phyloP scores from a whole-genome alignment of 2,329 filamentous ascomycete genomes.

The Colletotrichum caudatum region DNA sequence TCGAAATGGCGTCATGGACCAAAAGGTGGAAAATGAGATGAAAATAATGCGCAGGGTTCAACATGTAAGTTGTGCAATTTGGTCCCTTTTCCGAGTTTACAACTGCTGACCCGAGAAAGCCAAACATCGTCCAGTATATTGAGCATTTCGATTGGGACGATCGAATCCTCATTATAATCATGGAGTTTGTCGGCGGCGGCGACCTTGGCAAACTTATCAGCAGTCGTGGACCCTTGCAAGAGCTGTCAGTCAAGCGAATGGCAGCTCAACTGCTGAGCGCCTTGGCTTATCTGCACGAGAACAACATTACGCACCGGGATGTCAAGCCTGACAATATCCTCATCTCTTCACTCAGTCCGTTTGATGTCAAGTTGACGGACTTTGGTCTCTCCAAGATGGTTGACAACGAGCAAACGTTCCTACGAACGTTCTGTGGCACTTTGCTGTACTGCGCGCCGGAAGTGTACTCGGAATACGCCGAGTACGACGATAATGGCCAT shows the following conservation, averaged over 20 bases:
- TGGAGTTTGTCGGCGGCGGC: constrained; percentile 89
- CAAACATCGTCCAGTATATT: constrained; percentile 91
- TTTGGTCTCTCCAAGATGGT: constrained; percentile 97
- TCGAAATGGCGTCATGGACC: constrained; percentile 89
- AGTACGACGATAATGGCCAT: constrained; percentile 78
- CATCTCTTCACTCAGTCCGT: constrained; percentile 77
- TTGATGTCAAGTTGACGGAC: constrained; percentile 91
- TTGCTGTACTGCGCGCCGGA: constrained; percentile 96
- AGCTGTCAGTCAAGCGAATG: constrained; percentile 77
- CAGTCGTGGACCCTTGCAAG: constrained; percentile 71
- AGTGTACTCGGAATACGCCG: constrained; percentile 82
- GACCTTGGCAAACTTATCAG: constrained; percentile 83
- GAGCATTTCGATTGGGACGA: constrained; percentile 87
- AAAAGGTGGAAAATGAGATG: constrained; percentile 97
- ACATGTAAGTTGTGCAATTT: constrained; percentile 71
- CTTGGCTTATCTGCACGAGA: constrained; percentile 85
- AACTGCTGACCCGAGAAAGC: constrained; percentile 56
- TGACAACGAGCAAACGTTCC: constrained; percentile 88
- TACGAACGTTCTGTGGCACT: constrained; percentile 97
- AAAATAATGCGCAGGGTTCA: constrained; percentile 89
- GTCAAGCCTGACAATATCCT: constrained; percentile 99
- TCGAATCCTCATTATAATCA: constrained; percentile 93
- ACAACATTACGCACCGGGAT: constrained; percentile 96
- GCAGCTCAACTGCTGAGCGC: constrained; percentile 83
- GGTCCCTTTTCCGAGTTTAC: neutral